Conservation (phyloP, 2,329 filamentous ascomycete genomes). For the Xylariaceae sp. region DNA sequence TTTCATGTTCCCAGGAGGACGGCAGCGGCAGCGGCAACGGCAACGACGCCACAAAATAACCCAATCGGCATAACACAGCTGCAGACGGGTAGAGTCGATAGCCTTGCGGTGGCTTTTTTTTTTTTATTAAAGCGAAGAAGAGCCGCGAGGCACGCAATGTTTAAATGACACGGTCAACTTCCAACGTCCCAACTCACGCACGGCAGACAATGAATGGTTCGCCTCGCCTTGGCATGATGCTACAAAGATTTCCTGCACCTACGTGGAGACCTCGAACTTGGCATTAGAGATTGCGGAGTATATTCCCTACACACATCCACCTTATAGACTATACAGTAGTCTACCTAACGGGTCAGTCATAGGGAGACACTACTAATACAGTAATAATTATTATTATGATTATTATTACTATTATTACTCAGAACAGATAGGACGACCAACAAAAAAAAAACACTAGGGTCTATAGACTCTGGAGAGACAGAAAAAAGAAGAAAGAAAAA, state of each 20-base stretch:
- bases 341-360: constrained; percentile 1
- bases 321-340: constrained; percentile 20
- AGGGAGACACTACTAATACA: constrained; percentile 1
- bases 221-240: constrained; percentile 37
- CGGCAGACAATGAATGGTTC: constrained; percentile 23
- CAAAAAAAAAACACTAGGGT: neutral
- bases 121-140: constrained; percentile 44
- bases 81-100: constrained; percentile 25
- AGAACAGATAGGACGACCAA: neutral
- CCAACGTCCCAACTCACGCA: constrained; percentile 18
- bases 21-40: neutral
- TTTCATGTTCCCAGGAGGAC: neutral
- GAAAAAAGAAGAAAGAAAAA: constrained; percentile 7
- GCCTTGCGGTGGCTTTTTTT: constrained; percentile 31
- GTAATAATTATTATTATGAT: too few species aligned
- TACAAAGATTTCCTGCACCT: constrained; percentile 7
- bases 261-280: neutral
- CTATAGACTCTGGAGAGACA: neutral
- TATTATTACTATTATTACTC: too few species aligned
- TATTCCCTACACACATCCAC: too few species aligned
- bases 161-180: neutral
- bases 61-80: constrained; percentile 12
- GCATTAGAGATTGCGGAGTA: constrained; percentile 13
- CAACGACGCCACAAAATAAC: neutral
- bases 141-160: constrained; percentile 38